A percentile compares a stretch with the other conserved stretches of the same genome.
phyloP scores from a whole-genome alignment of 768 basidiomycete genomes.

The Lentinula lateritia region DNA sequence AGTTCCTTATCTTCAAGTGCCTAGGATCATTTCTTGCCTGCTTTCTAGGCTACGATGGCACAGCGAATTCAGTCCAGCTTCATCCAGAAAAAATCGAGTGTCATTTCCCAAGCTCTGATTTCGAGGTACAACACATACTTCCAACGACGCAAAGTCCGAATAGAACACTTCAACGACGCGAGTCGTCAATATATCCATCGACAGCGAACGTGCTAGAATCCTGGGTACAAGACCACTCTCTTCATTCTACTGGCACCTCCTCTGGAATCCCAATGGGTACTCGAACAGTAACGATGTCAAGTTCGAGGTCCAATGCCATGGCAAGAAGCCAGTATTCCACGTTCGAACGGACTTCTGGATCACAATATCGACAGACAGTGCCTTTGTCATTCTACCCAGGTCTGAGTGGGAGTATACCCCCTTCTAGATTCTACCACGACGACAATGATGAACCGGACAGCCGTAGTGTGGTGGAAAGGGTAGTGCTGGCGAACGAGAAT shows the following conservation, averaged over 20 bases:
- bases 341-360: neutral
- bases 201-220: neutral
- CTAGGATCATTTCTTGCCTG: conserved; percentile 79
- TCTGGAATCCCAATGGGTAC: neutral
- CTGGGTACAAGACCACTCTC: neutral
- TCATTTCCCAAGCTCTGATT: conserved; percentile 37
- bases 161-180: neutral
- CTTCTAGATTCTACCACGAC: neutral
- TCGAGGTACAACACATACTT: conserved; percentile 49
- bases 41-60: conserved; percentile 86
- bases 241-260: neutral
- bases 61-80: conserved; percentile 77
- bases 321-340: neutral
- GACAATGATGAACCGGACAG: neutral
- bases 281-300: neutral
- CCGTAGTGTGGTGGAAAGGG: conserved; percentile 74
- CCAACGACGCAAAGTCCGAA: neutral
- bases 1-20: conserved; percentile 2
- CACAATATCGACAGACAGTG: neutral
- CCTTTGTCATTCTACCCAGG: neutral
- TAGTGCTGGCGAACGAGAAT: conserved; percentile 93
- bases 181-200: no score
- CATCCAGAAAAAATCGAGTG: conserved; percentile 62
- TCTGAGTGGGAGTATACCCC: neutral
- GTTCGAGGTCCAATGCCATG: neutral